Evolutionary conservation across 495 filamentous ascomycete species (phyloP), one percentile per base, ranked within the genome.

Genomic region (Talaromyces thailandensis): DNA sequence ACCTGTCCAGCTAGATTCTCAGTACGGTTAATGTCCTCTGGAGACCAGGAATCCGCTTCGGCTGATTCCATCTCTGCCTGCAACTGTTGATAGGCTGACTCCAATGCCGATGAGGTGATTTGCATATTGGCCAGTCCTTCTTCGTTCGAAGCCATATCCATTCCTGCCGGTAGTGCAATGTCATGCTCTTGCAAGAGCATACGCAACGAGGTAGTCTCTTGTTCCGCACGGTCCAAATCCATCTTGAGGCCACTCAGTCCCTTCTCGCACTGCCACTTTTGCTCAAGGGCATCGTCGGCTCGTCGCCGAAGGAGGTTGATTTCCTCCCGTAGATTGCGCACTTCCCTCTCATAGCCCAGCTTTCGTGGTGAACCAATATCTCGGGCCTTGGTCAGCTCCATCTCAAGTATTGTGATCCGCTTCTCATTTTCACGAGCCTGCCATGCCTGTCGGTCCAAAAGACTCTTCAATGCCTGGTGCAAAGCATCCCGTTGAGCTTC

Each of bases 211-310:
- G 81, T 76, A 12, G 93, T 96, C 76, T 98, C 95, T 70, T 94
- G 89, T 73, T 96, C 89, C 4, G 94, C 92, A 64, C 93, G 89
- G 69, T 98, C 95, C 29, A 98, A 84, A 70, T 98, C 94, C 89
- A 96, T 97, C 74, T 96, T 96, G 64, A 98, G 77, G 48, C 93
- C 93, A 62, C 87, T 83, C 14, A 98, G 81, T 25, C 92, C 92
- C 74, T 96, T 96, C 74, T 98, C 94, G 62, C 93, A 93, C 73
- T 94, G 88, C 84, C 88, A 97, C 77, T 97, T 98, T 68, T 93
- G 89, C 66, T 95, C 91, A n/a, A 97, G 80, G 23, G 94, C 95
- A 60, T 98, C 94, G 66, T 98, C 93, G 25, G 95, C 93, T 59
- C 95, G 87, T 60, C 87, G 86, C 29, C 94, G 87, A 53, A 98